Base-by-base conservation (phyloP, 176 grass and related monocot genomes). In the Bonia amplexicaulis region DNA sequence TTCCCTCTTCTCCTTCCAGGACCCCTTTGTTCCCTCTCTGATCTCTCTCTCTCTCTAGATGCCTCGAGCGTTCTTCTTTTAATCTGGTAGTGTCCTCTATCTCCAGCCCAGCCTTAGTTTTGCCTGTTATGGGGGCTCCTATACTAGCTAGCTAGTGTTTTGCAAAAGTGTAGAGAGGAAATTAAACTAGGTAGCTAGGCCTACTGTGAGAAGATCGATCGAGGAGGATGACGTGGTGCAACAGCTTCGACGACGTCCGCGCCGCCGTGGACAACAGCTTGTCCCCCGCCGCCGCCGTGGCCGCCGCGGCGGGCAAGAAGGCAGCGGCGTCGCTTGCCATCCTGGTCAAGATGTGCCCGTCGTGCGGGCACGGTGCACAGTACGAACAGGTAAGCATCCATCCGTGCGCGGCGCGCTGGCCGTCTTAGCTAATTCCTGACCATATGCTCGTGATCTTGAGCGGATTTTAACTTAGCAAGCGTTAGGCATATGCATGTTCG, bases 191-290 rank as follows among this genome's bases (percentile, higher is more conserved):
- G 25, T 29, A 61, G 61, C 22, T 25, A 60, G 57, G 26, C 31
- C 9, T 20, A 4, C 6, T 22, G 39, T 14, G 57, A 65, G 20
- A 17, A 63, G 44, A 37, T 6, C 23, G 45, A 23, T 12, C 13
- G 37, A 51, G 11, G 54, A 77, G 53, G 35, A 92, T 94, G 93
- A 88, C 90, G 84, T 94, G 93, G 90, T 92, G 93, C 90, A 94
- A 85, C 71, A 82, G 74, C 19, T 92, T 86, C 79, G 80, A 88
- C 42, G 90, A 92, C 73, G 84, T 81, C 42, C 85, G 84, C 53
- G 73, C 84, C 67, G 81, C 67, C 85, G 77, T 86, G 73, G 87
- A 90, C 46, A 86, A 55, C 64, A 71, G 80, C 23, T 73, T 86
- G 66, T 68, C 76, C 22, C 88, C 87, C 44, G 61, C 86, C 70